Percentiles rank a stretch among this genome's conserved stretches.
Evolutionary conservation across 495 filamentous ascomycete genomes (phyloP).

Genomic region (Daldinia grandis): DNA sequence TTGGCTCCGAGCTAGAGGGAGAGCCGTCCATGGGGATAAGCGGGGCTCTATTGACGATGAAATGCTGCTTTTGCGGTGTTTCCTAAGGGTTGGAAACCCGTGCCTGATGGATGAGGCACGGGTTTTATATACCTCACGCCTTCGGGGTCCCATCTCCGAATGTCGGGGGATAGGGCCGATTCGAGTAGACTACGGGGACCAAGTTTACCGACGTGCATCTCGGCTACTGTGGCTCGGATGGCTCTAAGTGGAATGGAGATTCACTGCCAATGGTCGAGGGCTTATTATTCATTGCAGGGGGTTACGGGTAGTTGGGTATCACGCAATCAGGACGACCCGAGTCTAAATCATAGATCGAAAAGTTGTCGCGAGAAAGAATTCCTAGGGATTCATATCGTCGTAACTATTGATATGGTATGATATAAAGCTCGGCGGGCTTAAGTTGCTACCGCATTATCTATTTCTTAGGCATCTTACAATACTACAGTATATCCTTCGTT

Average conservation of each 20-base stretch:
- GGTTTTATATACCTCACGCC: slow-evolving; percentile 21
- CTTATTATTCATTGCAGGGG: background rate
- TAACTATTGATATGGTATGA: background rate
- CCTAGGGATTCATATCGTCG: background rate
- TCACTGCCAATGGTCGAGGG: background rate
- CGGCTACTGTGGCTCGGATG: background rate
- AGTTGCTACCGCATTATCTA: no score
- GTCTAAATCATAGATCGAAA: background rate
- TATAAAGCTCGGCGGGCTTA: background rate
- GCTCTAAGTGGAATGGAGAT: background rate
- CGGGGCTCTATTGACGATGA: background rate
- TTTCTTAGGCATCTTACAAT: no score
- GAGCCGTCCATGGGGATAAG: slow-evolving; percentile 11
- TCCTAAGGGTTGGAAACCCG: slow-evolving; percentile 3
- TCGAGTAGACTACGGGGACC: background rate
- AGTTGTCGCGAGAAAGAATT: background rate
- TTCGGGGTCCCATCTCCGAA: slow-evolving; percentile 5
- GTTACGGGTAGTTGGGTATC: background rate
- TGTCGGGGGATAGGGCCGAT: background rate
- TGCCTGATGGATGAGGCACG: slow-evolving; percentile 23
- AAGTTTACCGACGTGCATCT: background rate
- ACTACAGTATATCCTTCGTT: no score
- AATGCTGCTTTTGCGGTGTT: slow-evolving; percentile 8
- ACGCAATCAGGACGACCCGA: background rate
- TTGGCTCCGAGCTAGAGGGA: slow-evolving; percentile 18